Evolutionary conservation across 495 filamentous ascomycete species (phyloP).

Genomic region (Penicillium lividum): DNA sequence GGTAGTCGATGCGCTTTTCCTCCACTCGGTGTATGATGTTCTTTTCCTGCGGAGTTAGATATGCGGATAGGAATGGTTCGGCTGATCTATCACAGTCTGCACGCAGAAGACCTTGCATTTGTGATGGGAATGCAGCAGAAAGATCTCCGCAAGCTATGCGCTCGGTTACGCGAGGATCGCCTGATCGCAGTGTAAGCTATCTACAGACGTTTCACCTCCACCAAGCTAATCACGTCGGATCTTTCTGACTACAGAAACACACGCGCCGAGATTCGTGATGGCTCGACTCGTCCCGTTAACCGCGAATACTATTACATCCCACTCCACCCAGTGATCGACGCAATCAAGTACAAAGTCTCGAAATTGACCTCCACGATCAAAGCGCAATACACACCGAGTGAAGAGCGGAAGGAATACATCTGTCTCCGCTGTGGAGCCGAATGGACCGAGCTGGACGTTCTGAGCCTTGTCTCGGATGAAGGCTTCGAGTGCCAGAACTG

Average conservation of each 20-base stretch:
- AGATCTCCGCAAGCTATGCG: conserved; percentile 83
- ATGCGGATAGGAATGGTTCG: conserved; percentile 5
- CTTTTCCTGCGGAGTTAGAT: conserved; percentile 5
- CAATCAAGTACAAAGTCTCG: conserved; percentile 92
- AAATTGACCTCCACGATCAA: conserved; percentile 82
- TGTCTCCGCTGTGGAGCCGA: conserved; percentile 78
- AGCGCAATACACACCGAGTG: conserved; percentile 70
- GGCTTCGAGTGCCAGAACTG: conserved; percentile 88
- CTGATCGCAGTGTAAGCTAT: conserved; percentile 71
- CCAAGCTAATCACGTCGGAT: conserved; percentile 7
- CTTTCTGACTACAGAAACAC: conserved; percentile 57
- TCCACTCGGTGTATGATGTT: conserved; percentile 75
- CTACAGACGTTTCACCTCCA: neutral
- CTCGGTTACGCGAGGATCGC: conserved; percentile 78
- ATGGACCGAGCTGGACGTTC: conserved; percentile 83
- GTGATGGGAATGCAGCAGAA: conserved; percentile 86
- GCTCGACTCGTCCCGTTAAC: conserved; percentile 75
- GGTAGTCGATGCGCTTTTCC: conserved; percentile 86
- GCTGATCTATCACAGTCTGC: conserved; percentile 54
- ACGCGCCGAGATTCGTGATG: conserved; percentile 76
- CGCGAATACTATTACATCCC: conserved; percentile 97
- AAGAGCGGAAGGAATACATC: conserved; percentile 87
- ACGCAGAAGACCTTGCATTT: conserved; percentile 82
- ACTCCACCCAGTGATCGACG: conserved; percentile 90
- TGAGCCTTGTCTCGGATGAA: conserved; percentile 62